Evolutionary conservation across 352 stramenopile species (phyloP).

Genomic region (Peronosclerospora sorghi): DNA sequence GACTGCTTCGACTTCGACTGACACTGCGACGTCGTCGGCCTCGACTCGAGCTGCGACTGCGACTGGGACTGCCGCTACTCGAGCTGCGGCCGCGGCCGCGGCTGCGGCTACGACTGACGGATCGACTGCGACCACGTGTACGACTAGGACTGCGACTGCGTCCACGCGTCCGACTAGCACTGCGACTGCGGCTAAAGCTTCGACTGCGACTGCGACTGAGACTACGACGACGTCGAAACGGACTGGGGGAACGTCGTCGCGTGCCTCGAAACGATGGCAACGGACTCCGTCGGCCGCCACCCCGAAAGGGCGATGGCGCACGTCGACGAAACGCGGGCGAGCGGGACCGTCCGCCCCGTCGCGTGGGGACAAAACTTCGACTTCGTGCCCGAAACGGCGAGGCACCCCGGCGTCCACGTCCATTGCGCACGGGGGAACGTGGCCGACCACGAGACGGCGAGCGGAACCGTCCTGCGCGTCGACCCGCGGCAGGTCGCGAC

Average conservation of each 20-base stretch:
- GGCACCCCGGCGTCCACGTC: conserved; percentile 13
- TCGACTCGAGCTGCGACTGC: conserved; percentile 25
- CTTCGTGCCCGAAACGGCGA: conserved; percentile 48
- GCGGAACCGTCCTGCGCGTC: conserved; percentile 11
- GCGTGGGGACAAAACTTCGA: conserved; percentile 17
- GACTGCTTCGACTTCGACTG: conserved; percentile 19
- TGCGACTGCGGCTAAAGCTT: conserved; percentile 16
- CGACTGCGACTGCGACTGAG: conserved; percentile 13
- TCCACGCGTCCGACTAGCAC: conserved; percentile 8
- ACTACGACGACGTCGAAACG: conserved; percentile 22
- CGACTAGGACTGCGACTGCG: conserved; percentile 15
- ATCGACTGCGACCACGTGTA: conserved; percentile 19
- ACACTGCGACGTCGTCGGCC: conserved; percentile 12
- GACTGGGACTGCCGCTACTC: conserved; percentile 22
- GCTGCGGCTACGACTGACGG: conserved; percentile 12
- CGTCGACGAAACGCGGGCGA: conserved; percentile 34
- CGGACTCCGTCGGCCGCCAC: conserved; percentile 17
- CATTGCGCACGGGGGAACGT: conserved; percentile 5
- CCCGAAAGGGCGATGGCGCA: conserved; percentile 26
- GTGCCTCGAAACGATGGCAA: conserved; percentile 11
- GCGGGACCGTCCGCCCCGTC: conserved; percentile 17
- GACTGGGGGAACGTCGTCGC: conserved; percentile 25
- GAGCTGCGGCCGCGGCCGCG: conserved; percentile 14
- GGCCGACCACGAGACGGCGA: conserved; percentile 8
- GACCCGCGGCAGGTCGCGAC: conserved; percentile 6